Evolutionary conservation across 257 asterid species (phyloP).

Genomic region (Avicennia marina): DNA sequence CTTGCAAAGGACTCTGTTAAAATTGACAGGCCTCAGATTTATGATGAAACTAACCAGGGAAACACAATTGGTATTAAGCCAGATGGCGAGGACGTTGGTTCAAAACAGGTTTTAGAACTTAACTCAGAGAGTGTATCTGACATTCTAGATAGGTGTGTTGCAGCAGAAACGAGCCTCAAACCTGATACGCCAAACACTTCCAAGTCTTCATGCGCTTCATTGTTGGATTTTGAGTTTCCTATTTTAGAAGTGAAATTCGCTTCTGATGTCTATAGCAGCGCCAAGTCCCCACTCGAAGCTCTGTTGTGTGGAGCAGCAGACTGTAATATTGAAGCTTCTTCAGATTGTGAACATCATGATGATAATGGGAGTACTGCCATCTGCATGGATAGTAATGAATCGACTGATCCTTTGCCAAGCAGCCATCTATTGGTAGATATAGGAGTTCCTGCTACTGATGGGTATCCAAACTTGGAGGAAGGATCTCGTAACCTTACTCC

Average conservation of each 20-base stretch:
- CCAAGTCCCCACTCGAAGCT: slow-evolving; percentile 48
- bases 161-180: slow-evolving; percentile 12
- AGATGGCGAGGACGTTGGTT: slow-evolving; percentile 15
- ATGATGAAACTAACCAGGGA: slow-evolving; percentile 17
- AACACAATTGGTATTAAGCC: slow-evolving; percentile 16
- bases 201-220: slow-evolving; percentile 26
- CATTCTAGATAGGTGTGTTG: slow-evolving; percentile 14
- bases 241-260: slow-evolving; percentile 64
- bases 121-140: slow-evolving; percentile 17
- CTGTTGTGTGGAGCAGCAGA: slow-evolving; percentile 43
- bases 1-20: slow-evolving; percentile 19
- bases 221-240: slow-evolving; percentile 52
- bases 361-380: slow-evolving; percentile 7
- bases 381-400: slow-evolving; percentile 17
- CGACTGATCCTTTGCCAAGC: slow-evolving; percentile 12
- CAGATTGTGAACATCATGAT: not conserved
- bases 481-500: slow-evolving; percentile 19
- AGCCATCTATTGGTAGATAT: slow-evolving; percentile 36
- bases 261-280: slow-evolving; percentile 19
- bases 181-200: slow-evolving; percentile 14
- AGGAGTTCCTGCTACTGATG: slow-evolving; percentile 28
- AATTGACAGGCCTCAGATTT: slow-evolving; percentile 9
- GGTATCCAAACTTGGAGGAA: slow-evolving; percentile 24
- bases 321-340: slow-evolving; percentile 20
- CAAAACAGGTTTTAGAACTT: slow-evolving; percentile 7